Conservation (phyloP, 768 basidiomycete species). For the Termitomyces sp. region DNA sequence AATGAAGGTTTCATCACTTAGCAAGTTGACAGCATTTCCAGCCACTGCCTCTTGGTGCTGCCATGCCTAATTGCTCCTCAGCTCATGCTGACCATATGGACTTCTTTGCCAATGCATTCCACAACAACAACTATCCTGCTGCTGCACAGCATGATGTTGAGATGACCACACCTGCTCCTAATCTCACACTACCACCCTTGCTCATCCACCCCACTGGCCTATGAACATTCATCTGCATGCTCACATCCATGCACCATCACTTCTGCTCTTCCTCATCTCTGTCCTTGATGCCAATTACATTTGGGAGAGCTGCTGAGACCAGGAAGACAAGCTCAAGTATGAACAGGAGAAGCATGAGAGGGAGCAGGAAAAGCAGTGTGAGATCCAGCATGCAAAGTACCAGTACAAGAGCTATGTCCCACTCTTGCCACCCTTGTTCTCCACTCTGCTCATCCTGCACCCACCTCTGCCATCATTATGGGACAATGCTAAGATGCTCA, state of each 20-base stretch:
- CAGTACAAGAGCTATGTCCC: slow-evolving; percentile 1
- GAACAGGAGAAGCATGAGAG: background rate
- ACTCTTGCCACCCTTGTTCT: background rate
- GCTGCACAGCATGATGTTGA: slow-evolving; percentile 1
- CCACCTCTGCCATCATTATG: background rate
- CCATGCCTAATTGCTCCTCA: too few species aligned
- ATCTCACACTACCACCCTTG: background rate
- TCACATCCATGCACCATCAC: slow-evolving; percentile 3
- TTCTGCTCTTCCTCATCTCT: background rate
- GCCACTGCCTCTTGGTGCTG: too few species aligned
- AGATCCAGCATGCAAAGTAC: background rate
- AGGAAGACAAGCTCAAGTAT: background rate
- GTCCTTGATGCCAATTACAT: too few species aligned
- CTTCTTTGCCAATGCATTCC: too few species aligned
- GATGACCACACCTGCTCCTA: background rate
- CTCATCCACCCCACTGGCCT: background rate
- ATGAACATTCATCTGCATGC: background rate
- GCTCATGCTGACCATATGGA: too few species aligned
- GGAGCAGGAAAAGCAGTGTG: background rate
- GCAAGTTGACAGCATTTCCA: too few species aligned
- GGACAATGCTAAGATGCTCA: background rate
- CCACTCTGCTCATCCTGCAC: background rate
- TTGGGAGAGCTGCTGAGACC: background rate
- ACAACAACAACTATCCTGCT: too few species aligned
- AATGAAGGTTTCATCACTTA: too few species aligned